Conservation (phyloP, 805 yeast genomes). For the Citeromyces nyonsensis region DNA sequence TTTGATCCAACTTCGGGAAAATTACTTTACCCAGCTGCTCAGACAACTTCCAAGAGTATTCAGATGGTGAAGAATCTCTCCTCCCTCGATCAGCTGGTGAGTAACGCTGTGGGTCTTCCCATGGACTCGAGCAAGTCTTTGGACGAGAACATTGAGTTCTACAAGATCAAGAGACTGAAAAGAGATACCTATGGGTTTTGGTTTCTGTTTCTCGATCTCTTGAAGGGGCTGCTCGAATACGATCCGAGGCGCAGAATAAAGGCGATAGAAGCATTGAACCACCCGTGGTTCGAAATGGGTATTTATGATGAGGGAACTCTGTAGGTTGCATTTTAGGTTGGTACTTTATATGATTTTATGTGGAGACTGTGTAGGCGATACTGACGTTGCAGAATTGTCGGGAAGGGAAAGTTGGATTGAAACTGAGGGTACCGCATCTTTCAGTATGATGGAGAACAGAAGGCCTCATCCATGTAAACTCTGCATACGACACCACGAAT, state of each 20-base stretch:
- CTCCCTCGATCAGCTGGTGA: constrained; percentile 11
- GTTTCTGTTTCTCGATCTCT: constrained; percentile 52
- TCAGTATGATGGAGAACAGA: no score
- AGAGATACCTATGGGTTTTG: constrained; percentile 63
- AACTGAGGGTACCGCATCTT: no score
- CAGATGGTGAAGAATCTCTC: constrained; percentile 17
- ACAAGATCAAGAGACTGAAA: constrained; percentile 16
- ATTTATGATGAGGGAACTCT: constrained; percentile 36
- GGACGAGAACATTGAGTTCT: constrained; percentile 9
- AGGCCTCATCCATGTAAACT: no score
- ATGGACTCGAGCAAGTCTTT: constrained; percentile 9
- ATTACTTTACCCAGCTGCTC: constrained; percentile 17
- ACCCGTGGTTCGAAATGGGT: constrained; percentile 65
- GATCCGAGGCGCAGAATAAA: constrained; percentile 34
- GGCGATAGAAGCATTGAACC: constrained; percentile 38
- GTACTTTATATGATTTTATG: no score
- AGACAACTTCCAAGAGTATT: constrained; percentile 19
- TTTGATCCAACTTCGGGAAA: constrained; percentile 14
- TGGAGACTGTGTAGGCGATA: no score
- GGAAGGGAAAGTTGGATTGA: no score
- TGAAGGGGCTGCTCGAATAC: constrained; percentile 29
- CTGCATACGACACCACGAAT: no score
- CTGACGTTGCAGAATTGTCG: no score
- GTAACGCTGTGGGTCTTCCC: constrained; percentile 13
- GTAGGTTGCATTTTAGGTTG: not conserved